These are phyloP conservation scores for Gossypium rotundifolium DNA, from an alignment of 345 rosid species.

Conservation along the genomic window DNA sequence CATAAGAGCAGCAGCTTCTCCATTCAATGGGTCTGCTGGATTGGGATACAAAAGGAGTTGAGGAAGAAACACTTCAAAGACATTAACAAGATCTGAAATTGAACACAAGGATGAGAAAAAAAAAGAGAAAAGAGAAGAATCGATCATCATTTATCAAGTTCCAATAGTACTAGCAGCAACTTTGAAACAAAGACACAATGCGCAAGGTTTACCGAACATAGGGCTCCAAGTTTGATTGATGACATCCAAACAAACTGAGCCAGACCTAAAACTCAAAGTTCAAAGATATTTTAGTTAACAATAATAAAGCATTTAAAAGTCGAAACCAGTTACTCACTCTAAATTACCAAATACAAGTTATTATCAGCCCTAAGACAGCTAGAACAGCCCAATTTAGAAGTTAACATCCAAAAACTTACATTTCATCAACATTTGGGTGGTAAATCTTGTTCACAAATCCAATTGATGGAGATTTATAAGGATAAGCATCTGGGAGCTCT, in stretches of 20 bases:
- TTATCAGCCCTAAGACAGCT: neutral
- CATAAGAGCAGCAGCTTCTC: constrained; percentile 95
- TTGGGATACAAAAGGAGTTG: constrained; percentile 97
- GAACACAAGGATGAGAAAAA: neutral
- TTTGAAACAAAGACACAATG: neutral
- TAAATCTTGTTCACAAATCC: constrained; percentile 92
- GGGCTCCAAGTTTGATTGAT: constrained; percentile 99
- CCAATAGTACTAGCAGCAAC: neutral
- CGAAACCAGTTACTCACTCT: neutral
- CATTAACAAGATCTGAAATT: constrained; percentile 84
- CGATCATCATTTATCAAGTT: neutral
- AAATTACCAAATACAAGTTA: neutral
- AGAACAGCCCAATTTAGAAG: constrained; percentile 4
- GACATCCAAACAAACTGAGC: constrained; percentile 95
- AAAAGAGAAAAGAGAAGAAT: neutral
- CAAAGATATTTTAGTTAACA: neutral
- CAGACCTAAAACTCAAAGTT: constrained; percentile 61
- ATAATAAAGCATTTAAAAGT: constrained; percentile 7
- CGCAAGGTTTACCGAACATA: constrained; percentile 69
- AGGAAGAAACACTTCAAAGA: constrained; percentile 95
- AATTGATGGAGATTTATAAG: constrained; percentile 94
- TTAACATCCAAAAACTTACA: constrained; percentile 43
- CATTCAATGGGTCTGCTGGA: constrained; percentile 93
- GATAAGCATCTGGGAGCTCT: constrained; percentile 98
- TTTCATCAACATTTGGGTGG: constrained; percentile 98